Evolutionary conservation across 2,329 filamentous ascomycete species (phyloP).

Genomic region (Aspergillus persii): DNA sequence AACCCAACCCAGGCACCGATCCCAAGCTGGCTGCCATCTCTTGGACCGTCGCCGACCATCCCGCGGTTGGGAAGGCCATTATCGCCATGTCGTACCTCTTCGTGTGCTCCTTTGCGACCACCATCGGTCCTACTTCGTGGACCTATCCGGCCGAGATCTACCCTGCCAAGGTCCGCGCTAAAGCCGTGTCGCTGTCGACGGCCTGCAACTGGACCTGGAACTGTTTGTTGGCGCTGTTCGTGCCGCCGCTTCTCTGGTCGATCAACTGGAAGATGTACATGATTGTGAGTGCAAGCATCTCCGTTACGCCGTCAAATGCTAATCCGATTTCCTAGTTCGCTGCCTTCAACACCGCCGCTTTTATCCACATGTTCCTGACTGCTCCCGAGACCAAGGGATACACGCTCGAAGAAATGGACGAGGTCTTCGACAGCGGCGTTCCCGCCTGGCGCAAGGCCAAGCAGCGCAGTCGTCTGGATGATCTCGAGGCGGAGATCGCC

Average conservation of each 20-base stretch:
- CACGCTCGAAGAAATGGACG: conserved; percentile 23
- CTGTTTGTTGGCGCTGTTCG: conserved; percentile 18
- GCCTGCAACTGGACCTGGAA: conserved; percentile 22
- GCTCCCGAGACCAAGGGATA: conserved; percentile 19
- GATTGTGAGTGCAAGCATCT: conserved; percentile 11
- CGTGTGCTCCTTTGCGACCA: conserved; percentile 26
- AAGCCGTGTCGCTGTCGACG: conserved; percentile 19
- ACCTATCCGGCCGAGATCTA: conserved; percentile 21
- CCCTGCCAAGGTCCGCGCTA: conserved; percentile 19
- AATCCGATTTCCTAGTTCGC: conserved; percentile 10
- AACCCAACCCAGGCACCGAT: conserved; percentile 4
- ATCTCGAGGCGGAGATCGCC: conserved; percentile 15
- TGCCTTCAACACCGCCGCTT: conserved; percentile 18
- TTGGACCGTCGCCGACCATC: conserved; percentile 18
- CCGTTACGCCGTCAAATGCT: not conserved
- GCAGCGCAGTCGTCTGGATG: conserved; percentile 14
- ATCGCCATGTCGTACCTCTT: conserved; percentile 29
- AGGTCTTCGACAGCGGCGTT: conserved; percentile 29
- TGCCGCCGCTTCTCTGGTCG: conserved; percentile 17
- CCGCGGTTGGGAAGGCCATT: conserved; percentile 22
- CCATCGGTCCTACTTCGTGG: conserved; percentile 23
- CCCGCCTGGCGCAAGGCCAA: conserved; percentile 19
- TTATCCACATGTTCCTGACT: conserved; percentile 20
- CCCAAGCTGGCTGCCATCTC: conserved; percentile 16
- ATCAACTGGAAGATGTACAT: conserved; percentile 25